phyloP scores from a whole-genome alignment of 2,329 filamentous ascomycete genomes.

The Paecilomyces niveus region DNA sequence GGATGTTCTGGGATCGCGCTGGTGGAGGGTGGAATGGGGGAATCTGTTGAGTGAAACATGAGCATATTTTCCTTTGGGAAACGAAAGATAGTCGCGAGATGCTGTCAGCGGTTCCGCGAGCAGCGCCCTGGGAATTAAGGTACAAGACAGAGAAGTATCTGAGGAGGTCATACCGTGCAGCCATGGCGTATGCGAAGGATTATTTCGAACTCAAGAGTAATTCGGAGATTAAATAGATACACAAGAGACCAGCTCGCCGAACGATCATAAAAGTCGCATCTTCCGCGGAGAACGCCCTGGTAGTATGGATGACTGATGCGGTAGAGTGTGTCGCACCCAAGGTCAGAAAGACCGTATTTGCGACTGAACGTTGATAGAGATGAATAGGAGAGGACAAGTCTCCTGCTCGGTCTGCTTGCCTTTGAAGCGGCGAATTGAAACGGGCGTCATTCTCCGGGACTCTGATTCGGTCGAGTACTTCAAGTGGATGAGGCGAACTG shows the following conservation, averaged over 20 bases:
- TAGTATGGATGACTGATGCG: background rate
- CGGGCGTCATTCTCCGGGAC: background rate
- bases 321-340: background rate
- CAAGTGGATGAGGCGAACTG: background rate
- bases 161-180: constrained; percentile 25
- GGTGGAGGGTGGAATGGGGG: constrained; percentile 60
- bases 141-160: background rate
- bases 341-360: background rate
- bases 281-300: background rate
- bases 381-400: background rate
- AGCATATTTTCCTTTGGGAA: background rate
- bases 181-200: constrained; percentile 16
- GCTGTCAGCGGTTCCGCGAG: too few species aligned
- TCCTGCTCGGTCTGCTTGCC: background rate
- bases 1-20: constrained; percentile 58
- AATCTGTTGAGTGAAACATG: constrained; percentile 46
- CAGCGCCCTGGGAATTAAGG: background rate
- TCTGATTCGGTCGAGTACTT: background rate
- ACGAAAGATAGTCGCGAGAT: background rate
- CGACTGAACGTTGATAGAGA: background rate
- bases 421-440: constrained; percentile 4
- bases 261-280: background rate
- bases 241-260: background rate
- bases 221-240: background rate
- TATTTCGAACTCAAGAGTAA: background rate